Percentiles rank a stretch among this genome's conserved stretches.
phyloP scores from a whole-genome alignment of 495 filamentous ascomycete species.

The Penicillium daleae region DNA sequence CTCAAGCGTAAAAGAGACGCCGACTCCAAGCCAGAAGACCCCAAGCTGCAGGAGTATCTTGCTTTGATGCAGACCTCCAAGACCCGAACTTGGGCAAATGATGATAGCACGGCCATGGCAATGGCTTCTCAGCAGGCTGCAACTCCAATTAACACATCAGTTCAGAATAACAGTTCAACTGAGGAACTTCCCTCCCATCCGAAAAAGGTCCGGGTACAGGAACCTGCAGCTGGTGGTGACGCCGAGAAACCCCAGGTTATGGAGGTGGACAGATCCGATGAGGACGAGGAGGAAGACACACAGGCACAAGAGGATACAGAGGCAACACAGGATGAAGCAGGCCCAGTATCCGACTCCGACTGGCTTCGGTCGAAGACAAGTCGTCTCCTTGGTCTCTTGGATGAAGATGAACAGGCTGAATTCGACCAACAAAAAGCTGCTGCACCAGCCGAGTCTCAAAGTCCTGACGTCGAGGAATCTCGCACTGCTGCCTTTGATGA shows the following conservation, averaged over 20 bases:
- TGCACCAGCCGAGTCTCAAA: conserved; percentile 19
- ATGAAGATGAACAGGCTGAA: conserved; percentile 60
- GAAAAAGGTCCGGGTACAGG: conserved; percentile 46
- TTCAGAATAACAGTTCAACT: conserved; percentile 29
- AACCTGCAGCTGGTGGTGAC: conserved; percentile 11
- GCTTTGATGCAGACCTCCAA: conserved; percentile 76
- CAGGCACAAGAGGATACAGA: conserved; percentile 26
- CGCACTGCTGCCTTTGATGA: conserved; percentile 30
- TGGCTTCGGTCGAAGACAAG: conserved; percentile 95
- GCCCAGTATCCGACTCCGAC: conserved; percentile 67
- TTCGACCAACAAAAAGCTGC: conserved; percentile 30
- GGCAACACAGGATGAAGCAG: conserved; percentile 21
- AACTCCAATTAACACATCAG: conserved; percentile 27
- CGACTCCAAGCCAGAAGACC: conserved; percentile 58
- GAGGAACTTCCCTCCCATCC: conserved; percentile 48
- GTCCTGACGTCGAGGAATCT: conserved; percentile 25
- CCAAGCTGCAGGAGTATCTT: conserved; percentile 85
- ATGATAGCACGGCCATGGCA: conserved; percentile 52
- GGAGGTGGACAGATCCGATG: conserved; percentile 28
- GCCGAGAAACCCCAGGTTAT: conserved; percentile 30
- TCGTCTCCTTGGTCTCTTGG: conserved; percentile 80
- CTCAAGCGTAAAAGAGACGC: conserved; percentile 62
- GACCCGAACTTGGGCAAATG: conserved; percentile 67
- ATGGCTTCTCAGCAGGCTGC: conserved; percentile 31
- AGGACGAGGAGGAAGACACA: conserved; percentile 24